A percentile compares a stretch with the other conserved stretches of the same genome.
phyloP scores from a whole-genome alignment of 192 early-diverging fungal species.

The Endogone sp. region DNA sequence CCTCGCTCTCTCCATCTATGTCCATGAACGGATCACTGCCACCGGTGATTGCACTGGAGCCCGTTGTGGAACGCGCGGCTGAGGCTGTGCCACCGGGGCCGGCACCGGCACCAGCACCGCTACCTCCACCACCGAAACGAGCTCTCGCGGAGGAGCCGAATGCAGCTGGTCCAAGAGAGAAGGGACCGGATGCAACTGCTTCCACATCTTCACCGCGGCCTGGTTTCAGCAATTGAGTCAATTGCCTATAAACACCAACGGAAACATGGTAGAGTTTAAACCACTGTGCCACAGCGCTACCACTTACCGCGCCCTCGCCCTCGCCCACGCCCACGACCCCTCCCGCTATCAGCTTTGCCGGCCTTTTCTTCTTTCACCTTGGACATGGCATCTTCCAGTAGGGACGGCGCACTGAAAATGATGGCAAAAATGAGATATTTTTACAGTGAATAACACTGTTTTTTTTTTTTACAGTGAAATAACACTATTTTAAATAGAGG shows the following conservation, averaged over 20 bases:
- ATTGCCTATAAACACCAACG: not conserved
- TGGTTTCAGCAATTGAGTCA: no score
- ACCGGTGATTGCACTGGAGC: no score
- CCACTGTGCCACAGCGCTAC: not conserved
- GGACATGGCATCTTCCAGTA: conserved; percentile 14
- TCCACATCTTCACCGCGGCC: conserved; percentile 12
- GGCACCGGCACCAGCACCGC: not conserved
- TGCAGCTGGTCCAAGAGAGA: conserved; percentile 45
- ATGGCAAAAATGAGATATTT: conserved; percentile 23
- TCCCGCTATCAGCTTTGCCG: conserved; percentile 30
- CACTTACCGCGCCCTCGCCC: conserved; percentile 27
- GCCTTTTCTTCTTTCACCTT: not conserved
- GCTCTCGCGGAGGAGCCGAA: not conserved
- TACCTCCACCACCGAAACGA: not conserved
- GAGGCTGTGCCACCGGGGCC: not conserved
- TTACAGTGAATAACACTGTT: not conserved
- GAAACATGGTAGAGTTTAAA: no score
- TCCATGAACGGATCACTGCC: not conserved
- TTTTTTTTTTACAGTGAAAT: no score
- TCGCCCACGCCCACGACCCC: conserved; percentile 44
- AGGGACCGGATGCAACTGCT: conserved; percentile 44
- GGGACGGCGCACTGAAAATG: conserved; percentile 29
- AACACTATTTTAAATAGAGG: not conserved
- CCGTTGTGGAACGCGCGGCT: no score
- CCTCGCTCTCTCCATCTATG: not conserved